Evolutionary conservation across 495 filamentous ascomycete genomes (phyloP).

Genomic region (Bryoglossum gracile): DNA sequence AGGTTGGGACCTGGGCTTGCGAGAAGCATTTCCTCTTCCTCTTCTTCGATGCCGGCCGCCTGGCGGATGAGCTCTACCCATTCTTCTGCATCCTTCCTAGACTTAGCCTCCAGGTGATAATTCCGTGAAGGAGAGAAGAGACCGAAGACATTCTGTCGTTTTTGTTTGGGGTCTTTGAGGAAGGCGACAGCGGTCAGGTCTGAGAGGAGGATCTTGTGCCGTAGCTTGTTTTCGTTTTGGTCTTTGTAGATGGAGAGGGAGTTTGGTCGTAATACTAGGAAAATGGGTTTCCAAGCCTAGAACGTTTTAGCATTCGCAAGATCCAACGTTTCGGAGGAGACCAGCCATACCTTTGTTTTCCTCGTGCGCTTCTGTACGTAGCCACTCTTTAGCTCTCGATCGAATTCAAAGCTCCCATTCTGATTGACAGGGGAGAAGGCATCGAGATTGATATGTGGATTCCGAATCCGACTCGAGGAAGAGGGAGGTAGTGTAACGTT

Average conservation of each 20-base stretch:
- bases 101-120: conserved; percentile 76
- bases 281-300: conserved; percentile 84
- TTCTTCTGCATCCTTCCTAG: conserved; percentile 66
- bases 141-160: conserved; percentile 74
- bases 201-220: conserved; percentile 77
- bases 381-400: conserved; percentile 83
- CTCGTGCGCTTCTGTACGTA: conserved; percentile 79
- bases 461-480: conserved; percentile 29
- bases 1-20: conserved; percentile 43
- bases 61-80: conserved; percentile 80
- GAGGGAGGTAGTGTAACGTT: conserved; percentile 12
- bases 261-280: conserved; percentile 86
- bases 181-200: conserved; percentile 87
- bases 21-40: conserved; percentile 72
- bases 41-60: conserved; percentile 76
- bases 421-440: conserved; percentile 79
- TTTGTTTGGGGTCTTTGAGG: conserved; percentile 80
- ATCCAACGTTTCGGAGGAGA: too few relatives aligned
- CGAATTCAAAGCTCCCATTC: conserved; percentile 91
- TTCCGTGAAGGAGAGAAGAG: conserved; percentile 90
- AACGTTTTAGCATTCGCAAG: too few relatives aligned
- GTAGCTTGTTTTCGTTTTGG: conserved; percentile 78
- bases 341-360: conserved; percentile 77
- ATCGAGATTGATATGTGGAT: conserved; percentile 49
- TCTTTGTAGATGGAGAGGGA: conserved; percentile 94